A percentile compares a stretch with the other conserved stretches of the same genome.
Conservation (phyloP, 768 basidiomycete species). For the Suillus bovinus region DNA sequence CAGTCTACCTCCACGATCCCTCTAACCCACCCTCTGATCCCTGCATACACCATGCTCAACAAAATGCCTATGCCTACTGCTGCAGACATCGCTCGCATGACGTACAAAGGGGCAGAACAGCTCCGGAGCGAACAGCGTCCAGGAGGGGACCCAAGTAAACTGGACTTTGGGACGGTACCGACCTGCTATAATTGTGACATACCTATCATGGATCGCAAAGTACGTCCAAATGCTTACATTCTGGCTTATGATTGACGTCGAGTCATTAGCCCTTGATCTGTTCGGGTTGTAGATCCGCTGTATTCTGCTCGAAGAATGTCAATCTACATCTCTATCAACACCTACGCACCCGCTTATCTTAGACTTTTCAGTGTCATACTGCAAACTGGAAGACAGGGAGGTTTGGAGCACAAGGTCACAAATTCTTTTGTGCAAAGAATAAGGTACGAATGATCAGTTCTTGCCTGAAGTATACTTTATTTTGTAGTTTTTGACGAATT, state of each 20-base stretch:
- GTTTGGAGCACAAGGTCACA: conserved; percentile 32
- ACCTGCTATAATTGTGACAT: conserved; percentile 25
- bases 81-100: conserved; percentile 27
- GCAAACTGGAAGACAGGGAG: conserved; percentile 35
- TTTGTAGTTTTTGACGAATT: neutral
- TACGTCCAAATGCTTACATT: conserved; percentile 7
- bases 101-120: conserved; percentile 29
- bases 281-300: conserved; percentile 28
- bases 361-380: conserved; percentile 33
- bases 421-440: conserved; percentile 35
- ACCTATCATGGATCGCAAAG: conserved; percentile 22
- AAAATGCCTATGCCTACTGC: conserved; percentile 24
- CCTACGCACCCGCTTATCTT: neutral
- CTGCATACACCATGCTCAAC: conserved; percentile 17
- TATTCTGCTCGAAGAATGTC: conserved; percentile 33
- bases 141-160: conserved; percentile 27
- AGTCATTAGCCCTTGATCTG: conserved; percentile 27
- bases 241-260: neutral
- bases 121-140: conserved; percentile 30
- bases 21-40: neutral
- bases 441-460: conserved; percentile 23
- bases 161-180: conserved; percentile 28
- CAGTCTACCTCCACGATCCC: neutral
- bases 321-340: neutral
- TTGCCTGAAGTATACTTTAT: neutral